Percentiles rank a stretch among this genome's conserved stretches.
Conservation (phyloP, 352 stramenopile genomes). For the Phytophthora vignae region DNA sequence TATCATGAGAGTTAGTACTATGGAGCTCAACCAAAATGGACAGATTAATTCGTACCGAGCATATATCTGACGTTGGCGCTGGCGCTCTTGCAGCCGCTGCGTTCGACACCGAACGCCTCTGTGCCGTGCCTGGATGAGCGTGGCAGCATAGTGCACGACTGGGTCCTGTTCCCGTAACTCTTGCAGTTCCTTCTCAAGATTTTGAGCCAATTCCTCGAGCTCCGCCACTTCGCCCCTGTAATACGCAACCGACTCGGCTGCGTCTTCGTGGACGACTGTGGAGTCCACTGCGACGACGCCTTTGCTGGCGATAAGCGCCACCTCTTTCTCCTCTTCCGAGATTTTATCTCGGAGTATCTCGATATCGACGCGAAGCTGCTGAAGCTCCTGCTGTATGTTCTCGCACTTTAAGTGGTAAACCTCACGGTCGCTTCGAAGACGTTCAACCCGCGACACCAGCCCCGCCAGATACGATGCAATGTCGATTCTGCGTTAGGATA, state of each 20-base stretch:
- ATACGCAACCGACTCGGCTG: conserved; percentile 38
- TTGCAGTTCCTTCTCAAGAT: conserved; percentile 20
- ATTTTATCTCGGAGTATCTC: conserved; percentile 21
- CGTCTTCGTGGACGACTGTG: conserved; percentile 42
- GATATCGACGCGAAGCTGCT: conserved; percentile 29
- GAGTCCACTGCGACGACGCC: conserved; percentile 39
- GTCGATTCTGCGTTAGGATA: conserved; percentile 5
- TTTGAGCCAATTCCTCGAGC: conserved; percentile 10
- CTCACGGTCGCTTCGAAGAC: conserved; percentile 23
- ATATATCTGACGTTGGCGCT: conserved; percentile 15
- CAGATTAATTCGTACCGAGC: conserved; percentile 11
- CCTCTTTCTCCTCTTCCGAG: conserved; percentile 21
- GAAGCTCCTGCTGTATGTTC: conserved; percentile 19
- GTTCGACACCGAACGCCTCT: conserved; percentile 24
- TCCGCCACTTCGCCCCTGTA: conserved; percentile 43
- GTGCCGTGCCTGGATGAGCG: conserved; percentile 45
- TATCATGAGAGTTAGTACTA: background rate
- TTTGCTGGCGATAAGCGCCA: conserved; percentile 24
- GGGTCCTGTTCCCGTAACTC: conserved; percentile 29
- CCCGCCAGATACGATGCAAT: conserved; percentile 14
- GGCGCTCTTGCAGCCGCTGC: conserved; percentile 10
- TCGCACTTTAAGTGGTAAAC: conserved; percentile 37
- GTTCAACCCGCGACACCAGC: conserved; percentile 34
- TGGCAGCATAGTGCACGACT: conserved; percentile 37
- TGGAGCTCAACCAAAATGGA: background rate